Evolutionary conservation across 495 filamentous ascomycete species (phyloP).

Genomic region (Penicillium waksmanii): DNA sequence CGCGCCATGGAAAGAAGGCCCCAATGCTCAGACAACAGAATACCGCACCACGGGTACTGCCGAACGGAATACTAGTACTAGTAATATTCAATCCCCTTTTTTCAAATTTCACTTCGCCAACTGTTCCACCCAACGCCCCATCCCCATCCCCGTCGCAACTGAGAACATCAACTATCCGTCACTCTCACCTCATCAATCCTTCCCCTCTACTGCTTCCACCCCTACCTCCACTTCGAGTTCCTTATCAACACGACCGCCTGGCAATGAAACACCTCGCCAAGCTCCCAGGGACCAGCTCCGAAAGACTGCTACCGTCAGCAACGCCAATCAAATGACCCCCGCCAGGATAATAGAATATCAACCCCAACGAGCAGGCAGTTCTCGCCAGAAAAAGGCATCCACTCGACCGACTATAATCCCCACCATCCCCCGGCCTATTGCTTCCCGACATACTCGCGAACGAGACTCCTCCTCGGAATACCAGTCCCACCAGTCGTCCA

Average conservation of each 20-base stretch:
- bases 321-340: neutral
- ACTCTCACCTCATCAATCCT: no score
- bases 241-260: neutral
- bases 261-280: neutral
- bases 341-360: no score
- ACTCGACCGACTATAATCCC: neutral
- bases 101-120: no score
- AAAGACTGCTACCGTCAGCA: neutral
- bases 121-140: no score
- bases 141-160: neutral
- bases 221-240: neutral
- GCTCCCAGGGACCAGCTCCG: neutral
- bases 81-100: no score
- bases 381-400: neutral
- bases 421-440: neutral
- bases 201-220: neutral
- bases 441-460: neutral
- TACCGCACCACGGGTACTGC: no score
- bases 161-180: no score
- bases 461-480: neutral
- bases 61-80: no score
- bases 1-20: no score
- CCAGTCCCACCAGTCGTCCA: slow-evolving; percentile 11
- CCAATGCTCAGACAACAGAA: neutral
- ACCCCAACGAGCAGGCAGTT: neutral